Evolutionary conservation across 139 green algal species (phyloP), one percentile per base, ranked within the genome.

Genomic region (Mychonastes homosphaera): DNA sequence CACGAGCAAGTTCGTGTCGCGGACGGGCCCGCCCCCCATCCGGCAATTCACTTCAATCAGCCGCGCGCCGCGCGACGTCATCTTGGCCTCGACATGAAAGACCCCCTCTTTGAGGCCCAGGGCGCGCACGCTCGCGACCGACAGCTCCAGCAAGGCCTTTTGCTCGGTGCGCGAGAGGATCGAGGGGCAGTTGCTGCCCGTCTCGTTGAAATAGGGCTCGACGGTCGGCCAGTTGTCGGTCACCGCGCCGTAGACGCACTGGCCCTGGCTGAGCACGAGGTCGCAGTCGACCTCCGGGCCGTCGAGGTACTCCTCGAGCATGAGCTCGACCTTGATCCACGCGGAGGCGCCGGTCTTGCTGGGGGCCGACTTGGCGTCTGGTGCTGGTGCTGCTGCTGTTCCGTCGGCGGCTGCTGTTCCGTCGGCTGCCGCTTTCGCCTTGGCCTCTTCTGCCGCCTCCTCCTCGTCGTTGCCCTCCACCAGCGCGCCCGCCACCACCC

Each of bases 151-250:
- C 29, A 95, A 71, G 69, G 87, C 87, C 13, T 70, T 58, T 60
- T 94, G 84, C 73, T 86, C 58, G 29, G 75, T 30, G 34, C 62
- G 58, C 15, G 84, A 77, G 63, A 94, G 76, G 44, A 92, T 76
- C 32, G 74, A 87, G 28, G 87, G 87, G 61, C 79, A 85, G 70
- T 94, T 94, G 74, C 65, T 82, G 62, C 85, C 87, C 1, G 86
- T 95, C 76, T 95, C 87, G 47, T 94, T 91, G 77, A 95, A 95
- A 61, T 91, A 95, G 2, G 87, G 87, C 80, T 95, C 87, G 4
- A 94, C 72, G 7, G 82, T 86, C 3, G 74, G 68, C 75, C 75
- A 82, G 67, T 82, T 82, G 70, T 82, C 75, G 3, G 85, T 93
- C 45, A 95, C 75, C 24, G 82, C 82, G 57, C 81, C 84, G 53